Base-by-base conservation (phyloP, 345 rosid species). In the Sisymbrium altissimum region DNA sequence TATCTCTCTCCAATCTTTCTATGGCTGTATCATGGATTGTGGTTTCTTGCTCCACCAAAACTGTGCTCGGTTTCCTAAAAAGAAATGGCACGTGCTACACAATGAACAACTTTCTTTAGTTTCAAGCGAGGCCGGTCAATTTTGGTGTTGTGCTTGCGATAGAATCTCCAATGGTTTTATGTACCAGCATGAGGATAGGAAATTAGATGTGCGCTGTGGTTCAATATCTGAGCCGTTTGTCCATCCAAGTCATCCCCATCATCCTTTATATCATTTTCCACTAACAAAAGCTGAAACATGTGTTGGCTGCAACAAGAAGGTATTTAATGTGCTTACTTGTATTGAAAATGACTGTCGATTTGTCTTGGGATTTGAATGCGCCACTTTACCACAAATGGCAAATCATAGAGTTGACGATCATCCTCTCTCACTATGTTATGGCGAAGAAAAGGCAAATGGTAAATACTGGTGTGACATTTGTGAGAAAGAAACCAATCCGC, bases 201-300 rank as follows among this genome's bases (percentile, higher is more conserved):
- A 0, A 0, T 4, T 45, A 0, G 74, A 70, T 58, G 17, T 70
- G 3, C 3, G 0, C 2, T 57, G 65, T 11, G 0, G 56, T 44
- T 57, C 66, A 5, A 19, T 70, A 8, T 44, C 36, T 17, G 66
- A 70, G 57, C 74, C 74, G 14, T 70, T 44, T 70, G 3, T 13
- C 1, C 56, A 57, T 57, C 33, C 43, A 44, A 56, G 65, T 43
- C 73, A 56, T 56, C 40, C 29, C 17, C 1, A 17, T 17, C 43
- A 41, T 41, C 30, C 73, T 1, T 69, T 69, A 14, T 23, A 19
- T 23, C 21, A 21, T 18, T 13, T 23, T 39, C 0, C 12, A 39
- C 2, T 3, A 23, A 23, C 25, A 23, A 3, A 1, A 23, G 25
- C 2, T 23, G 25, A 23, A 23, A 23, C 25, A 23, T 23, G 25